Evolutionary conservation across 352 stramenopile genomes (phyloP).

Genomic region (Phytophthora quininea): DNA sequence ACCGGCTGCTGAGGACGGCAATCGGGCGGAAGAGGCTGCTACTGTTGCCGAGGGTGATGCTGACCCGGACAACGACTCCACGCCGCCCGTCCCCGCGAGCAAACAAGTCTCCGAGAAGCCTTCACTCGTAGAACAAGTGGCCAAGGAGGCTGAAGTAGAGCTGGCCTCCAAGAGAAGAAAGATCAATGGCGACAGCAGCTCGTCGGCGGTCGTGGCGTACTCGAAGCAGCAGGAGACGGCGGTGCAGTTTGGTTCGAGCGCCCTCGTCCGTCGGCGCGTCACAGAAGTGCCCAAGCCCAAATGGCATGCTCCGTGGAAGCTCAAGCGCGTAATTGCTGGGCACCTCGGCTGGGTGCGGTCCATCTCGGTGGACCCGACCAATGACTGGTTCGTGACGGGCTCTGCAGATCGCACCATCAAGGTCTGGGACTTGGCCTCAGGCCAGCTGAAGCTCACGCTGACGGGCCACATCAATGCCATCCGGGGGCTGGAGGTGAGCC

Average conservation of each 20-base stretch:
- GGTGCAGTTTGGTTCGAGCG: slow-evolving; percentile 57
- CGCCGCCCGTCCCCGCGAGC: too few species aligned
- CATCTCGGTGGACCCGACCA: slow-evolving; percentile 97
- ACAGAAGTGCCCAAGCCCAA: slow-evolving; percentile 95
- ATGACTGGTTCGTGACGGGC: slow-evolving; percentile 98
- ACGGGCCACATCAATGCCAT: slow-evolving; percentile 99
- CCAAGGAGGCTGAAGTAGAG: slow-evolving; percentile 55
- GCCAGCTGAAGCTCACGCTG: slow-evolving; percentile 98
- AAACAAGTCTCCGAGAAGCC: slow-evolving; percentile 25
- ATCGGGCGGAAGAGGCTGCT: slow-evolving; percentile 8
- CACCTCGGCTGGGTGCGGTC: slow-evolving; percentile 98
- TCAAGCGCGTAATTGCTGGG: slow-evolving; percentile 95
- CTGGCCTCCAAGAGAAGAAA: slow-evolving; percentile 50
- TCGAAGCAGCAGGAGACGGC: slow-evolving; percentile 59
- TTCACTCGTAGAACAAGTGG: slow-evolving; percentile 63
- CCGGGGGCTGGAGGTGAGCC: slow-evolving; percentile 95
- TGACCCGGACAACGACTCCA: too few species aligned
- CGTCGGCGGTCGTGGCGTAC: slow-evolving; percentile 62
- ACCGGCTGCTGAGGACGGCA: slow-evolving; percentile 7
- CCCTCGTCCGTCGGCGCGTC: slow-evolving; percentile 79
- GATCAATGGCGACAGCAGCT: slow-evolving; percentile 23
- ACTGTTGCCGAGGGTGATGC: background rate
- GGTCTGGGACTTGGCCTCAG: slow-evolving; percentile 96
- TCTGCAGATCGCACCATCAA: slow-evolving; percentile 98
- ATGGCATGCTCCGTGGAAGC: slow-evolving; percentile 99